Conservation (phyloP, 75 land plant species). For the Selaginella tamariscina region DNA sequence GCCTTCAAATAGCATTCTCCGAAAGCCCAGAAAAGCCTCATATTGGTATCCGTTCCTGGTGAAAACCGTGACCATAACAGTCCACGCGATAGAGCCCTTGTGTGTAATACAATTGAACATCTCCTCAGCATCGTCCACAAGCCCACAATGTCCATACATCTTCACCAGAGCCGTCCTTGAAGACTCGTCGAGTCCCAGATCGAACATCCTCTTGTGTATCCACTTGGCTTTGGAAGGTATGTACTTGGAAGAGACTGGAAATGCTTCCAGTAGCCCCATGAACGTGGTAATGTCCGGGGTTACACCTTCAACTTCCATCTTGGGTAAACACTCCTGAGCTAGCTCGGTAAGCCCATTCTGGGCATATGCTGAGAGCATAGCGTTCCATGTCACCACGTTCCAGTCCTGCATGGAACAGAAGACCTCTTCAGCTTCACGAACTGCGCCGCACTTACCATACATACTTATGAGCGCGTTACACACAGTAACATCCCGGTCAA, state of each 20-base stretch:
- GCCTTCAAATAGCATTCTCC: not conserved
- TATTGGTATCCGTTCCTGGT: not conserved
- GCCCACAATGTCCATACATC: not conserved
- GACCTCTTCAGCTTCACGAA: not conserved
- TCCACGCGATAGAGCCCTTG: not conserved
- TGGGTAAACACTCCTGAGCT: not conserved
- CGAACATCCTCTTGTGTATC: not conserved
- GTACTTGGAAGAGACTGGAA: not conserved
- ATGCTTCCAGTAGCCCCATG: not conserved
- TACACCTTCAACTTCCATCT: conserved; percentile 4
- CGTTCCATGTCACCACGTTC: conserved; percentile 11
- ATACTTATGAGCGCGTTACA: not conserved
- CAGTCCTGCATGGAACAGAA: not conserved
- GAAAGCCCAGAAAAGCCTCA: not conserved
- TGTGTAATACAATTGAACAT: not conserved
- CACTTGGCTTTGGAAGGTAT: not conserved
- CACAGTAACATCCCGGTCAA: not conserved
- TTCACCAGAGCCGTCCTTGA: not conserved
- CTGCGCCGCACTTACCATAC: not conserved
- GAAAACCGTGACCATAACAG: not conserved
- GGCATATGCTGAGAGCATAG: not conserved
- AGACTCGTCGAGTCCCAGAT: not conserved
- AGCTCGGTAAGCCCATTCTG: not conserved
- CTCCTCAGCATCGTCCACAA: not conserved
- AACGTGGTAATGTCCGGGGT: not conserved